Base-by-base conservation (phyloP, 1,139 yeast species). In the Yamadazyma blattariae region DNA sequence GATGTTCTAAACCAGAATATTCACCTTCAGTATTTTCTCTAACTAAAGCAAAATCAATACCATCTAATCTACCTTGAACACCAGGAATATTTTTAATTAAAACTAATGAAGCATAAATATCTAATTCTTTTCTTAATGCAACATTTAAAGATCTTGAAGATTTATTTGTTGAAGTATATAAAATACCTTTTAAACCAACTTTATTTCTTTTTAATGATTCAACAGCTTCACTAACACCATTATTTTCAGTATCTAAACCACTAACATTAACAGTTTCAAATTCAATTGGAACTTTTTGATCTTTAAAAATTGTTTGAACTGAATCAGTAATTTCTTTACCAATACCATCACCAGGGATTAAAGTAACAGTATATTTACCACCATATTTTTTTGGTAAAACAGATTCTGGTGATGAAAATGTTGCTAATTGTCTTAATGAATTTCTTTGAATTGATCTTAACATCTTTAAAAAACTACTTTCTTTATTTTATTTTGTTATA, bases 1-100 rank as follows among this genome's bases (percentile, higher is more conserved):
- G 94, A 71, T 92, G 97, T 75, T 92, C 98, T 58, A 92, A 77
- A 55, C 98, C 98, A 39, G 97, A 89, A 74, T 89, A 92, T 70
- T 92, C 98, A 73, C 97, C 97, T 72, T 92, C 97, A 49, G 77
- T 77, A 78, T 92, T 92, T 71, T 92, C 98, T 76, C 98, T 88
- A 57, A 92, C 95, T 48, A 92, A 76, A 32, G 90, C 97, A 61
- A 90, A 79, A 70, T 90, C 97, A 48, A 90, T 86, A 48, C 86
- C 89, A 44, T 82, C 76, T 61, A 88, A 78, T 64, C 92, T 86
- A 46, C 96, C 83, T 67, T 86, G 76, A 51, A 89, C 95, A 64
- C 98, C 97, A 44, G 95, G 95, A 45, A 92, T 81, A 67, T 86
- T 86, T 74, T 92, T 90, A 73, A 89, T 88, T 56, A 90, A 74